phyloP scores from a whole-genome alignment of 768 basidiomycete species.

The Tulasnella sp. region DNA sequence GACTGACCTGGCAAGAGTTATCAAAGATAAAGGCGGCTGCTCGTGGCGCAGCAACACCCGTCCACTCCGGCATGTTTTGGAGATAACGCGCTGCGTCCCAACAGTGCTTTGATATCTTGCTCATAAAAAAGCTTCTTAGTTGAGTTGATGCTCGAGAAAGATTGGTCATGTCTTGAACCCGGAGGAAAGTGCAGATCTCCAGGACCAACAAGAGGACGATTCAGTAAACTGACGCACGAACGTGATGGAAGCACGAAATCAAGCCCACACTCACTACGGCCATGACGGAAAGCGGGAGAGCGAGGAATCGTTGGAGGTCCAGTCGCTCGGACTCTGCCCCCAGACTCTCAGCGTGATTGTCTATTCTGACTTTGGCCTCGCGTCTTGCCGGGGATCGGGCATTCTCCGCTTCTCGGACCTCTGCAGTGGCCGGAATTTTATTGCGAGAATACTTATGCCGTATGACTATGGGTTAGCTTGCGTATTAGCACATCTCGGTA shows the following conservation, averaged over 20 bases:
- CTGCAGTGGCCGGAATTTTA: neutral
- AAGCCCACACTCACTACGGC: neutral
- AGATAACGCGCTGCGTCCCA: neutral
- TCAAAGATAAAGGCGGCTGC: neutral
- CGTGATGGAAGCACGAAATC: neutral
- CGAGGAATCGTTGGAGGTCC: neutral
- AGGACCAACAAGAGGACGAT: neutral
- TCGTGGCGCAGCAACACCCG: neutral
- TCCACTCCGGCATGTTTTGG: constrained; percentile 11
- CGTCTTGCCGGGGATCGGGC: too few relatives aligned
- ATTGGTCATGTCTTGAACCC: neutral
- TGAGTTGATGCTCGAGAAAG: neutral
- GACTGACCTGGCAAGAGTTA: neutral
- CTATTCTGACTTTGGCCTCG: neutral
- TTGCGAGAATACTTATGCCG: neutral
- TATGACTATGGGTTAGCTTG: neutral
- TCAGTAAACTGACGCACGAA: neutral
- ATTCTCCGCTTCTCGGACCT: too few relatives aligned
- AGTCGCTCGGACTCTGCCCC: neutral
- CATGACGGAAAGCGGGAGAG: neutral
- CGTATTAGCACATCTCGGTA: neutral
- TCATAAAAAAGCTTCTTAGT: neutral
- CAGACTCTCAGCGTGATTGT: neutral
- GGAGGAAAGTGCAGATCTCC: neutral
- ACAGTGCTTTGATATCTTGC: neutral